These are phyloP conservation scores for Xylariaceae sp. DNA, from an alignment of 2,329 filamentous ascomycete genomes.

Conservation along the genomic window DNA sequence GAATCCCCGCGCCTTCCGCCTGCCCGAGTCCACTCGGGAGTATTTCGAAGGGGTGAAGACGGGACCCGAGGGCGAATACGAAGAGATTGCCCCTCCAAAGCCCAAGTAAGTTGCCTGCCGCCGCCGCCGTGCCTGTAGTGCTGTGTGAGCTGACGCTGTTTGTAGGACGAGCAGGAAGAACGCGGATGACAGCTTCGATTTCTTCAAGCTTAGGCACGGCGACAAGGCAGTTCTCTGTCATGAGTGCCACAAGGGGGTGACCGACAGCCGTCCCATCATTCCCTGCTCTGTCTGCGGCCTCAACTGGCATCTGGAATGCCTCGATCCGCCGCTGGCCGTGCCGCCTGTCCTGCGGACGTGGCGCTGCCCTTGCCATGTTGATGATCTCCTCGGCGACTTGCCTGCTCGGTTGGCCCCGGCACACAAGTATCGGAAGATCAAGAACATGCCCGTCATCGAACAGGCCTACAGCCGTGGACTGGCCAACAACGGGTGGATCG, in stretches of 20 bases:
- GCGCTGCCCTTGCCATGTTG: constrained; percentile 83
- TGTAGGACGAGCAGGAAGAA: constrained; percentile 44
- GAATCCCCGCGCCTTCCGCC: constrained; percentile 65
- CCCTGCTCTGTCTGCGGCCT: constrained; percentile 74
- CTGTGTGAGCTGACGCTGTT: constrained; percentile 27
- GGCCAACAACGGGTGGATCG: constrained; percentile 65
- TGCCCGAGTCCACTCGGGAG: constrained; percentile 66
- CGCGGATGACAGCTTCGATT: constrained; percentile 60
- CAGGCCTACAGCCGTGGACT: constrained; percentile 58
- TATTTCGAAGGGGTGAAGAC: constrained; percentile 77
- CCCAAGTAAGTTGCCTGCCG: constrained; percentile 50
- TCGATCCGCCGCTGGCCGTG: constrained; percentile 75
- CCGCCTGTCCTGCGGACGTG: constrained; percentile 74
- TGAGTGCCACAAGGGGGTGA: constrained; percentile 62
- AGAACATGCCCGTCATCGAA: constrained; percentile 45
- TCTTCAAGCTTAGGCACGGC: constrained; percentile 61
- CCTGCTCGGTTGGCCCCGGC: constrained; percentile 53
- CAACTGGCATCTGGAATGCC: constrained; percentile 88
- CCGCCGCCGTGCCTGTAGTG: not conserved
- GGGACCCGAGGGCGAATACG: constrained; percentile 72
- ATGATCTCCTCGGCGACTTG: constrained; percentile 62
- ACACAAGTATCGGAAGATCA: constrained; percentile 57
- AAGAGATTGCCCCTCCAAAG: constrained; percentile 52
- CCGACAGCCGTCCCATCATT: constrained; percentile 66
- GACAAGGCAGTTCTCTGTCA: constrained; percentile 76